These are phyloP conservation scores for Xylariaceae sp. DNA, from an alignment of 2,329 filamentous ascomycete species.

Conservation along the genomic window DNA sequence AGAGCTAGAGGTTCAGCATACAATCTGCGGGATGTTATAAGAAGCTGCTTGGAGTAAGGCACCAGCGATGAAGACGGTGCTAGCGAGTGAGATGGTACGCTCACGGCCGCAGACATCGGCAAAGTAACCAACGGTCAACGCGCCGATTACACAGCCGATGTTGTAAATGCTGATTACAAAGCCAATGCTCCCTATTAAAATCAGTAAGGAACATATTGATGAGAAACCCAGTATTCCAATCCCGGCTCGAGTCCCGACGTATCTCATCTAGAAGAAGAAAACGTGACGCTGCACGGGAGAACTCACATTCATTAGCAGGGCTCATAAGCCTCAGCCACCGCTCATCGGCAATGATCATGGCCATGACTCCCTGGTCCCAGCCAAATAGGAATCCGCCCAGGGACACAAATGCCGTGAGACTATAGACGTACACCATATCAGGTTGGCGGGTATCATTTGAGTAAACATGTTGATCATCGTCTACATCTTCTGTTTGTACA, in stretches of 20 bases:
- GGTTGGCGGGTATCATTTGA: constrained; percentile 15
- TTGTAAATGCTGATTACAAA: constrained; percentile 32
- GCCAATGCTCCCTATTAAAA: constrained; percentile 22
- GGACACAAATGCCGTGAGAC: constrained; percentile 27
- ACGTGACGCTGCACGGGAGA: too few species aligned
- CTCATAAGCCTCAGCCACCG: constrained; percentile 28
- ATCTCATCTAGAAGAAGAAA: neutral
- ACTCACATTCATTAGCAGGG: constrained; percentile 26
- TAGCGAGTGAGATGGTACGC: constrained; percentile 27
- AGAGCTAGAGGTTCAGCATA: constrained; percentile 6
- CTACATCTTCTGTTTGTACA: constrained; percentile 1
- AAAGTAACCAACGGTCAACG: constrained; percentile 26
- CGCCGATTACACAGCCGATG: constrained; percentile 29
- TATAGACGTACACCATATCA: constrained; percentile 28
- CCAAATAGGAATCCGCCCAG: constrained; percentile 30
- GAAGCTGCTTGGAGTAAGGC: constrained; percentile 24
- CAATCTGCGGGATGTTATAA: constrained; percentile 25
- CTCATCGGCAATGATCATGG: constrained; percentile 30
- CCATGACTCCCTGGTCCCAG: constrained; percentile 31
- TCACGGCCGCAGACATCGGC: constrained; percentile 28
- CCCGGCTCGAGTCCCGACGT: too few species aligned
- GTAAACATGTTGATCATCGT: neutral
- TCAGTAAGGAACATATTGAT: neutral
- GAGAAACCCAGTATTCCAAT: neutral
- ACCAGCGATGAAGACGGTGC: constrained; percentile 24